Conservation (phyloP, 148 eudicot species). For the Camellia granthamiana region DNA sequence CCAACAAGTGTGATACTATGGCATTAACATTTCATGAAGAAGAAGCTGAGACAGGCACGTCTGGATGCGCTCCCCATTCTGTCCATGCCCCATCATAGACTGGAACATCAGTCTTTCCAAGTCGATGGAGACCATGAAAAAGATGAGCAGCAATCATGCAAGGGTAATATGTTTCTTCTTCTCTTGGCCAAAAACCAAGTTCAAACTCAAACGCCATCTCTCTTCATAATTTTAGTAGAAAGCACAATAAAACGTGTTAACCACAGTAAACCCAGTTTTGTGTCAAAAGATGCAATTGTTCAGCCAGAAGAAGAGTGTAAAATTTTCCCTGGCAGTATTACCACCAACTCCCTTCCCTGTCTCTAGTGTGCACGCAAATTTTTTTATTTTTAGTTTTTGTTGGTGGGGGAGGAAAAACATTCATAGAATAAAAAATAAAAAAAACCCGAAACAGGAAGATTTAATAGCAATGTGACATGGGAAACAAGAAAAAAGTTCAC, state of each 20-base stretch:
- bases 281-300: too few relatives aligned
- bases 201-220: neutral
- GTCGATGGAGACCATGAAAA: constrained; percentile 82
- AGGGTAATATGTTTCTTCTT: neutral
- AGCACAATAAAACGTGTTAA: too few relatives aligned
- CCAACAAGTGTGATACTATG: neutral
- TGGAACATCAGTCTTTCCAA: constrained; percentile 78
- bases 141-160: neutral
- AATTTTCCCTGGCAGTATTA: neutral
- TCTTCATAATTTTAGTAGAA: too few relatives aligned
- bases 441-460: neutral
- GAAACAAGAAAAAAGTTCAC: constrained; percentile 32
- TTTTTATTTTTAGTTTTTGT: too few relatives aligned
- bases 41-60: constrained; percentile 53
- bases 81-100: constrained; percentile 98
- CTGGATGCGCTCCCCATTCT: constrained; percentile 82
- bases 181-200: neutral
- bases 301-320: too few relatives aligned
- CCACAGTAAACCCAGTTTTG: too few relatives aligned
- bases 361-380: neutral
- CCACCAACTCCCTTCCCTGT: too few relatives aligned
- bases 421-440: neutral
- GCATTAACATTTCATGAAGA: neutral
- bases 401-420: too few relatives aligned
- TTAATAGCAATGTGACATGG: neutral